phyloP scores from a whole-genome alignment of 2,329 filamentous ascomycete species.

The Fusarium agapanthi region DNA sequence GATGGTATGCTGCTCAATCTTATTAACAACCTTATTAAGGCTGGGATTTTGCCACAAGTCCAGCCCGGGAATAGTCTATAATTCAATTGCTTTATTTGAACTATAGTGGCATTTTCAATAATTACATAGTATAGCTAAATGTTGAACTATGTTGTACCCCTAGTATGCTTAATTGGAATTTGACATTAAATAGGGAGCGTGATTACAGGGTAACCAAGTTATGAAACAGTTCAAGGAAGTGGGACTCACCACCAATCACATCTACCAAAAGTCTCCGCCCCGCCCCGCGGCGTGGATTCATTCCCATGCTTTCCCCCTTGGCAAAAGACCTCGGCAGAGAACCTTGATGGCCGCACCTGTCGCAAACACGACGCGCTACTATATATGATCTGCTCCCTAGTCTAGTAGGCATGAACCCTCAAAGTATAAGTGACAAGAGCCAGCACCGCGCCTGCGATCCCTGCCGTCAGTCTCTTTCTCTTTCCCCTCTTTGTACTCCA shows the following conservation, averaged over 20 bases:
- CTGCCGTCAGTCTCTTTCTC: not conserved
- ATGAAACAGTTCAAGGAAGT: fast-evolving
- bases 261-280: not conserved
- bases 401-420: constrained; percentile 13
- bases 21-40: not conserved
- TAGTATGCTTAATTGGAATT: too few relatives aligned
- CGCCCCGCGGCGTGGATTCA: not conserved
- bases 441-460: constrained; percentile 31
- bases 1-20: not conserved
- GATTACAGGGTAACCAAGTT: not conserved
- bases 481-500: not conserved
- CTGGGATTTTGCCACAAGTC: not conserved
- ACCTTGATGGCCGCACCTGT: constrained; percentile 25
- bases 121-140: too few relatives aligned
- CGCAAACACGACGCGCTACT: not conserved
- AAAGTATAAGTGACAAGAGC: constrained; percentile 24
- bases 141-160: fast-evolving
- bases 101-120: fast-evolving
- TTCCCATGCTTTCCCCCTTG: not conserved
- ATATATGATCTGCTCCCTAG: not conserved
- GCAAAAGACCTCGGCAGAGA: constrained; percentile 11
- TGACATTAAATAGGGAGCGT: not conserved
- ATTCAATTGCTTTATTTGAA: not conserved
- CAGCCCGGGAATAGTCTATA: not conserved
- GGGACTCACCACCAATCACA: not conserved